phyloP scores from a whole-genome alignment of 345 rosid species.

The Gynandropsis gynandra region DNA sequence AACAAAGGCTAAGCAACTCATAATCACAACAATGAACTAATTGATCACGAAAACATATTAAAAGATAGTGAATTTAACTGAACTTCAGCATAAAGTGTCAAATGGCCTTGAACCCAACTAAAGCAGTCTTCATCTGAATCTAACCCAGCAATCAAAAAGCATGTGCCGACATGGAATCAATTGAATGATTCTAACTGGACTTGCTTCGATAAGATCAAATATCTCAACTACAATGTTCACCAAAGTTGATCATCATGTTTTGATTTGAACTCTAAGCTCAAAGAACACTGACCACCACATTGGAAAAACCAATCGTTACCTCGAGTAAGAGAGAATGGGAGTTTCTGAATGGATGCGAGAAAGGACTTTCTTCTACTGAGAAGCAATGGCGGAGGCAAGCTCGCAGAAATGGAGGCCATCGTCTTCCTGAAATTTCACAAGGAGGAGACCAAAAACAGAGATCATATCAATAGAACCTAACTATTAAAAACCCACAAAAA shows the following conservation, averaged over 20 bases:
- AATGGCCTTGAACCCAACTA: too few species aligned
- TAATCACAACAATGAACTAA: neutral
- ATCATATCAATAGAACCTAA: too few species aligned
- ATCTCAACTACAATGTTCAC: neutral
- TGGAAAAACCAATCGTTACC: conserved; percentile 24
- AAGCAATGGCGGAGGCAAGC: conserved; percentile 38
- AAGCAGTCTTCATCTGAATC: neutral
- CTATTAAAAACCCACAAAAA: too few species aligned
- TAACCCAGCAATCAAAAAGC: neutral
- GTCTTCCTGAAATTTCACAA: neutral
- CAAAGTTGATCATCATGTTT: neutral
- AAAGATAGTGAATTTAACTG: too few species aligned
- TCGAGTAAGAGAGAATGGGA: conserved; percentile 31
- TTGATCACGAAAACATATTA: neutral
- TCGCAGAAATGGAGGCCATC: conserved; percentile 62
- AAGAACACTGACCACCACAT: neutral
- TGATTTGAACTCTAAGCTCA: neutral
- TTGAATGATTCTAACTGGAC: neutral
- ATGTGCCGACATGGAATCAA: neutral
- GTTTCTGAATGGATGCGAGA: conserved; percentile 34
- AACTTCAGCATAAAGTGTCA: too few species aligned
- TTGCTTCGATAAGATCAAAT: neutral
- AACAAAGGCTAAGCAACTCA: too few species aligned
- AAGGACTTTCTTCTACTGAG: conserved; percentile 34
- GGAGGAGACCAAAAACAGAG: too few species aligned